Percentiles rank a stretch among this genome's conserved stretches.
These are phyloP conservation scores for Rubus idaeus DNA, from an alignment of 306 rosid genomes.

Conservation along the genomic window DNA sequence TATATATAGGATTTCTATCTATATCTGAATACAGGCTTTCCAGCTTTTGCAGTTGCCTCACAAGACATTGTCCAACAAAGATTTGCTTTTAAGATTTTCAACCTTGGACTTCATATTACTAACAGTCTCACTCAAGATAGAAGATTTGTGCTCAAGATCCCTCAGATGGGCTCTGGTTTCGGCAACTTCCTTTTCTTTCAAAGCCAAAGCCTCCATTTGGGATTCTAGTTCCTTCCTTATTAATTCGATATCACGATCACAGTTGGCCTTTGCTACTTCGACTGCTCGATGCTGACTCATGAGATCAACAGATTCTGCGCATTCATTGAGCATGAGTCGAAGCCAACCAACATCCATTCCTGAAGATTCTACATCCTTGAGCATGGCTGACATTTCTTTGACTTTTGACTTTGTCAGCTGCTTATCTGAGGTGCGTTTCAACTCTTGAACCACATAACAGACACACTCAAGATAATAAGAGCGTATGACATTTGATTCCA, in stretches of 20 bases:
- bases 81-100: conserved; percentile 43
- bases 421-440: conserved; percentile 41
- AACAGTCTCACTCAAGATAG: conserved; percentile 39
- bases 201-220: conserved; percentile 47
- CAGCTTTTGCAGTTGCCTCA: conserved; percentile 24
- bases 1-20: not conserved
- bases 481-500: conserved; percentile 75
- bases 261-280: conserved; percentile 45
- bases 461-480: conserved; percentile 80
- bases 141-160: conserved; percentile 58
- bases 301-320: conserved; percentile 47
- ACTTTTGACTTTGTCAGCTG: conserved; percentile 58
- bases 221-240: conserved; percentile 51
- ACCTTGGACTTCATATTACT: conserved; percentile 53
- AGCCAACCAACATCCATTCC: conserved; percentile 68
- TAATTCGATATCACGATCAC: conserved; percentile 46
- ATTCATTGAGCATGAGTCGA: conserved; percentile 45
- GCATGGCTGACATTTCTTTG: conserved; percentile 62
- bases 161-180: conserved; percentile 53
- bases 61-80: conserved; percentile 52
- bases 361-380: conserved; percentile 83
- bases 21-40: not conserved
- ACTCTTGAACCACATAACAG: conserved; percentile 74
- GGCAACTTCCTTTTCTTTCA: conserved; percentile 63
- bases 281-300: conserved; percentile 39